Base-by-base conservation (phyloP, 306 rosid species). In the Benincasa hispida region DNA sequence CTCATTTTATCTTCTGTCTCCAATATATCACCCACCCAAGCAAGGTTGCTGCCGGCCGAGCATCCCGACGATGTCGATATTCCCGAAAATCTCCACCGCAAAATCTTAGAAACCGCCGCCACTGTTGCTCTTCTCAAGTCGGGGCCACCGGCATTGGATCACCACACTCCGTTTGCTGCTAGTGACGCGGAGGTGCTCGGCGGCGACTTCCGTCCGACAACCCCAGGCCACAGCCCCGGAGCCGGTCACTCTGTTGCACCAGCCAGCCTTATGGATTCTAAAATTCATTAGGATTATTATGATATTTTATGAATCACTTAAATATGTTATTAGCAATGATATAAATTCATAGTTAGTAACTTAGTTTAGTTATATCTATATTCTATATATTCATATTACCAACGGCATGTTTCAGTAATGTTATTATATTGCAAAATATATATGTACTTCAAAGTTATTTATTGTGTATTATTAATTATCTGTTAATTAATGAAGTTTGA, bases 181-280 rank as follows among this genome's bases (percentile, higher is more conserved):
- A 74, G 14, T 15, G 65, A 37, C 18, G 73, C 41, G 15, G 77
- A 45, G 68, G 41, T 61, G 21, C 81, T 35, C 9, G 72, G 37
- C 12, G 92, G 85, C 11, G 91, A 87, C 81, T 85, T 78, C 51
- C 87, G 92, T 18, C 89, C 98, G 2, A 91, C 97, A 2, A 82
- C 83, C 0, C 96, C 97, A 0, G 97, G 98, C 58, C 94, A 93
- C 76, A 89, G 96, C 54, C 98, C 97, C 10, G 98, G 98, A 8
- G 97, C 89, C 14, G 98, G 98, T 6, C 93, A 87, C 79, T 79
- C 87, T 30, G 28, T 76, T 50, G 88, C 88, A 19, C 82, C 86
- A 6, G 27, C 76, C 35, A 59, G 14, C 15, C 56, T 27, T 6
- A 24, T 58, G 35, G 79, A 59, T 25, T n/a, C 18, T 1, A 78